phyloP scores from a whole-genome alignment of 768 basidiomycete species.

The Erythrobasidium yunnanense region DNA sequence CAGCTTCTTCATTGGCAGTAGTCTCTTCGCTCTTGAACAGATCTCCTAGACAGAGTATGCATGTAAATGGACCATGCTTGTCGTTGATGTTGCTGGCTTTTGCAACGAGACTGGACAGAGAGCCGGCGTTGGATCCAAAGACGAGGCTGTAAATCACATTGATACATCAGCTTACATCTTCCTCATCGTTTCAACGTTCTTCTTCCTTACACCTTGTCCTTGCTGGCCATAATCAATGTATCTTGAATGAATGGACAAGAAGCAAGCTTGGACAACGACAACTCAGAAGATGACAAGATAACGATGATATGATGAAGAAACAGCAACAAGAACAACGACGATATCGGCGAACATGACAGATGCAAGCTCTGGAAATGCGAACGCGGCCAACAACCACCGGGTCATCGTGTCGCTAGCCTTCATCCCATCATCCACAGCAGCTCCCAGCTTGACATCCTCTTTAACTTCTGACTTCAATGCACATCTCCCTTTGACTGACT shows the following conservation, averaged over 20 bases:
- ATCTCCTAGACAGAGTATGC: constrained; percentile 24
- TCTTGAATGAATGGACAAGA: too few species aligned
- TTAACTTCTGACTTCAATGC: constrained; percentile 30
- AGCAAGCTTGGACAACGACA: too few species aligned
- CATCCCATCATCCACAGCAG: constrained; percentile 3
- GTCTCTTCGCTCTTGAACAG: constrained; percentile 23
- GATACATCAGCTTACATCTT: too few species aligned
- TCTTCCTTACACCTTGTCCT: constrained; percentile 22
- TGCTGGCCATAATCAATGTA: too few species aligned
- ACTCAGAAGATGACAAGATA: too few species aligned
- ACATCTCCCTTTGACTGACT: constrained; percentile 63
- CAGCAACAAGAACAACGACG: neutral
- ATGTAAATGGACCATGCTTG: constrained; percentile 30
- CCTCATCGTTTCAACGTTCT: too few species aligned
- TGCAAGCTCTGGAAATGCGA: neutral
- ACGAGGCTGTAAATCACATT: neutral
- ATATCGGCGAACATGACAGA: too few species aligned
- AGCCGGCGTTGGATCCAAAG: constrained; percentile 15
- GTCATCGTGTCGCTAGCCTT: constrained; percentile 20
- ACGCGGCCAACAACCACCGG: neutral
- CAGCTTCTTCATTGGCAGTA: constrained; percentile 7
- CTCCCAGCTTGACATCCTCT: constrained; percentile 3
- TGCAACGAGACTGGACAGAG: constrained; percentile 4
- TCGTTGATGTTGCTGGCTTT: constrained; percentile 24
- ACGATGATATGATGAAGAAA: too few species aligned